These are phyloP conservation scores for Stipa capillata DNA, from an alignment of 176 grass and related monocot genomes.

Conservation along the genomic window DNA sequence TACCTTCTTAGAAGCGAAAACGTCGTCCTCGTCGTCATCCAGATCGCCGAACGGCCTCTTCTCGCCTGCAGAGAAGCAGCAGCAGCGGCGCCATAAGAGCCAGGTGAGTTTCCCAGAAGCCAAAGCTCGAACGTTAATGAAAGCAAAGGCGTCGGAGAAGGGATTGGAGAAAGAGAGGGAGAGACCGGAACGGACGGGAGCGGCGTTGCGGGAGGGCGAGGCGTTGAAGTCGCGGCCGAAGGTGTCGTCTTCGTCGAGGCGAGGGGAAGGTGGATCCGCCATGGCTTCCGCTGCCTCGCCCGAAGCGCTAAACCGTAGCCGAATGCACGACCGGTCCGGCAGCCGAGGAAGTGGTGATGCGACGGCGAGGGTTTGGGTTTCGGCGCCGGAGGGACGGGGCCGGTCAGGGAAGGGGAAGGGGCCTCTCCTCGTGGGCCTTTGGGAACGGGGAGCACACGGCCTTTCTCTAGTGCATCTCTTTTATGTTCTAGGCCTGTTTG, in stretches of 20 bases:
- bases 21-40: constrained; percentile 80
- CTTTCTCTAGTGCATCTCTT: background rate
- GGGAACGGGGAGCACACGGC: too few species aligned
- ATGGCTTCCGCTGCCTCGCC: background rate
- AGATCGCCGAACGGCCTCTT: constrained; percentile 77
- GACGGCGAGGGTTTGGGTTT: background rate
- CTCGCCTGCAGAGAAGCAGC: constrained; percentile 36
- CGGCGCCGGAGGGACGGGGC: background rate
- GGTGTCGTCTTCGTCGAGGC: constrained; percentile 9
- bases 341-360: background rate
- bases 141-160: background rate
- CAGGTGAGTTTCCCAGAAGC: background rate
- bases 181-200: constrained; percentile 7
- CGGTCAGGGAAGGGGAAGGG: too few species aligned
- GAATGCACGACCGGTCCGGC: background rate
- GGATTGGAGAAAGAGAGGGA: background rate
- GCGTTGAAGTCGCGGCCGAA: constrained; percentile 25
- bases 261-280: constrained; percentile 6
- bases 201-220: constrained; percentile 4
- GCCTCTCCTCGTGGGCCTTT: background rate
- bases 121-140: background rate
- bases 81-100: background rate
- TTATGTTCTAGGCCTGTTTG: background rate
- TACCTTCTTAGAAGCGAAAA: constrained; percentile 80
- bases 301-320: background rate